These are phyloP conservation scores for Hypholoma fasciculare DNA, from an alignment of 768 basidiomycete species.

Conservation along the genomic window DNA sequence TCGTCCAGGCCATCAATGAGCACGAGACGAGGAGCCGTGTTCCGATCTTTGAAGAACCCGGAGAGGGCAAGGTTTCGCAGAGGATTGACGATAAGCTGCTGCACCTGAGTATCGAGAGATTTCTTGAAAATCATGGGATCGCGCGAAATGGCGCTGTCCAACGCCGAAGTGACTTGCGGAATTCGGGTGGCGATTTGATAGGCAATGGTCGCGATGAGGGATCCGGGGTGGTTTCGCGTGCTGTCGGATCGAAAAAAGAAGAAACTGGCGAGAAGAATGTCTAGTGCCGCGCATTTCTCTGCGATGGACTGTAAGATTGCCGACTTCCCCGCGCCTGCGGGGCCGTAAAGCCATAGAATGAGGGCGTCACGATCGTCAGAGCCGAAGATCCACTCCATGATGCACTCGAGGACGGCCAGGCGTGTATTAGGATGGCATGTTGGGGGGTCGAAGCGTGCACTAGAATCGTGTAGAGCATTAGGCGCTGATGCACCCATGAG, in stretches of 20 bases:
- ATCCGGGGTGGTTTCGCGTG: background rate
- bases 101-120: slow-evolving; percentile 2
- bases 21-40: background rate
- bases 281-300: background rate
- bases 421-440: slow-evolving; percentile 11
- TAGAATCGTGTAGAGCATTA: slow-evolving; percentile 7
- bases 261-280: slow-evolving; percentile 8
- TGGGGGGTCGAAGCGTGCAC: slow-evolving; percentile 4
- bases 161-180: background rate
- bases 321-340: slow-evolving; percentile 12
- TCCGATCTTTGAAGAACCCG: background rate
- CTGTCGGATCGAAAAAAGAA: slow-evolving; percentile 8
- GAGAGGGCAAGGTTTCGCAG: background rate
- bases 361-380: background rate
- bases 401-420: background rate
- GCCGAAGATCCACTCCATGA: slow-evolving; percentile 4
- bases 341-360: slow-evolving; percentile 9
- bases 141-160: background rate
- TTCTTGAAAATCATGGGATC: slow-evolving; percentile 9
- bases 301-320: slow-evolving; percentile 8
- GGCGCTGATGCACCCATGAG: background rate
- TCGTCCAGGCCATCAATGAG: slow-evolving; percentile 14
- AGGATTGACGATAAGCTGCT: slow-evolving; percentile 1
- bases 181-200: slow-evolving; percentile 3
- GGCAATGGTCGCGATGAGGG: slow-evolving; percentile 3